Percentiles rank a stretch among this genome's conserved stretches.
These are phyloP conservation scores for Pseudozyma pruni DNA, from an alignment of 1,284 basidiomycete genomes.

Conservation along the genomic window DNA sequence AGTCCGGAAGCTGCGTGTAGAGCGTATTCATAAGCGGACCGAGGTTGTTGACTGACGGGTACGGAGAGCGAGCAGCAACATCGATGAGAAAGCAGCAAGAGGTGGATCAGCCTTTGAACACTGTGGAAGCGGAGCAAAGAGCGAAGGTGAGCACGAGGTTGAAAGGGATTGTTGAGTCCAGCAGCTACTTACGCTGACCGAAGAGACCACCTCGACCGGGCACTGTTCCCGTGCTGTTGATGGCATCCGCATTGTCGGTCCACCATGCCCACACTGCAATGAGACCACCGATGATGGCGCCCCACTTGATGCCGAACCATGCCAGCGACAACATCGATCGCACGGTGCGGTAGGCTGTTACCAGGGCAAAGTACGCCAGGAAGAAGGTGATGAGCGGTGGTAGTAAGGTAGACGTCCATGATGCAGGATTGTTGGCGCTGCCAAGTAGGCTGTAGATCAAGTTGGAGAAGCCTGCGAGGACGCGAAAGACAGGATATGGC, in stretches of 20 bases:
- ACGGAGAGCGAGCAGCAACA: too few species aligned
- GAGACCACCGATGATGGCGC: slow-evolving; percentile 47
- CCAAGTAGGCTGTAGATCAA: slow-evolving; percentile 48
- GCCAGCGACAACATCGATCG: slow-evolving; percentile 42
- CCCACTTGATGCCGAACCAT: slow-evolving; percentile 60
- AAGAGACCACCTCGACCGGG: slow-evolving; percentile 24
- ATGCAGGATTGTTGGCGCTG: slow-evolving; percentile 47
- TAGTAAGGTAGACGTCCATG: slow-evolving; percentile 52
- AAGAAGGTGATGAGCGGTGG: slow-evolving; percentile 56
- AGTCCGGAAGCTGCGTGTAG: slow-evolving; percentile 37
- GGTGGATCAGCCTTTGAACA: slow-evolving; percentile 30
- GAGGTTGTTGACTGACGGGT: slow-evolving; percentile 29
- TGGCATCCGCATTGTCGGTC: slow-evolving; percentile 46
- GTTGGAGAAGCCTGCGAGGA: slow-evolving; percentile 52
- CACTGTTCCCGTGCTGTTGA: slow-evolving; percentile 35
- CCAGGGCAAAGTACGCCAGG: slow-evolving; percentile 51
- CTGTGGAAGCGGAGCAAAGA: slow-evolving; percentile 2
- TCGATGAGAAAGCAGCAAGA: not conserved
- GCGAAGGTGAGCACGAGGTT: not conserved
- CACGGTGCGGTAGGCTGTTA: slow-evolving; percentile 53
- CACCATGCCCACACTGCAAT: slow-evolving; percentile 59
- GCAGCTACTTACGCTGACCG: slow-evolving; percentile 36
- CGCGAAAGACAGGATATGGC: slow-evolving; percentile 44
- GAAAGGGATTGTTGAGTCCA: not conserved
- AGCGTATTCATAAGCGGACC: slow-evolving; percentile 40